Conservation (phyloP, 306 rosid species). For the Geum urbanum region DNA sequence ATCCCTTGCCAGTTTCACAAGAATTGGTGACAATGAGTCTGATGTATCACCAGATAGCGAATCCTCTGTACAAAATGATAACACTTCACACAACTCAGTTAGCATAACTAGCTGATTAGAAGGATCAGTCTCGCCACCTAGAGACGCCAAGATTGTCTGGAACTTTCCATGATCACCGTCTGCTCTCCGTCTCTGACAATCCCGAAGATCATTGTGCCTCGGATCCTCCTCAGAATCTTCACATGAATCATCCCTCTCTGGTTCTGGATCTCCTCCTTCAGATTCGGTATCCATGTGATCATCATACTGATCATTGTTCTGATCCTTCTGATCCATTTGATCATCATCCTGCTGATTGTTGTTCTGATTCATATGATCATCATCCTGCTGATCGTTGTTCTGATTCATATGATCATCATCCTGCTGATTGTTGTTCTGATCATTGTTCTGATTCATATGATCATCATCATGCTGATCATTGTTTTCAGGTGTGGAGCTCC, state of each 20-base stretch:
- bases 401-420: slow-evolving; percentile 62
- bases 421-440: slow-evolving; percentile 44
- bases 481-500: slow-evolving; percentile 41
- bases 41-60: slow-evolving; percentile 75
- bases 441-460: slow-evolving; percentile 73
- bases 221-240: slow-evolving; percentile 88
- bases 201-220: slow-evolving; percentile 52
- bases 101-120: slow-evolving; percentile 66
- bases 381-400: slow-evolving; percentile 18
- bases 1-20: slow-evolving; percentile 67
- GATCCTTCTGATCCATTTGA: neutral
- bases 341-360: slow-evolving; percentile 8
- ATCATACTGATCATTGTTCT: slow-evolving; percentile 42
- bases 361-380: slow-evolving; percentile 14
- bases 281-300: slow-evolving; percentile 92
- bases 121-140: slow-evolving; percentile 63
- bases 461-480: slow-evolving; percentile 39
- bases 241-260: slow-evolving; percentile 85
- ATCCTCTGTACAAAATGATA: slow-evolving; percentile 85
- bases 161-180: slow-evolving; percentile 77
- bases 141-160: slow-evolving; percentile 56
- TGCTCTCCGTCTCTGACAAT: slow-evolving; percentile 67
- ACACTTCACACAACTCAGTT: slow-evolving; percentile 78
- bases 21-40: slow-evolving; percentile 63
- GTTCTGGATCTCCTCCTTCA: slow-evolving; percentile 81